Evolutionary conservation across 225 moss, liverwort and hornwort species (phyloP), one percentile per base, ranked within the genome.

Genomic region (Sphagnum contortum): DNA sequence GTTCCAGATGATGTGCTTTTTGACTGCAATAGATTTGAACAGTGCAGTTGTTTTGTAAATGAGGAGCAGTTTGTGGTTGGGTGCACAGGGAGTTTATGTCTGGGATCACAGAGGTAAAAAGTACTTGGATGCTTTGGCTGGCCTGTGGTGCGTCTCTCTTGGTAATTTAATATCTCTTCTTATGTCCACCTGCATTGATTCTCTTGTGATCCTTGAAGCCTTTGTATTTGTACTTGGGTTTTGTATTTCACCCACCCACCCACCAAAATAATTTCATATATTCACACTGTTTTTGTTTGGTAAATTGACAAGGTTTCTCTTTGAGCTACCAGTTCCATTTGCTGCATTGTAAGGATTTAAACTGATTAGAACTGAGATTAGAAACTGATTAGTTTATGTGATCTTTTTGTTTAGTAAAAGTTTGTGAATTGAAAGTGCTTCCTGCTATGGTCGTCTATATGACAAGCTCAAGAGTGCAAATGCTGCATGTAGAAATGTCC

Each of bases 71-170:
- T 56, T 48, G 45, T 52, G 57, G 11, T 29, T 50, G 54, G 65
- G 64, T 59, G 29, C 67, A 11, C 70, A 96, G 96, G 93, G 96
- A 71, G 83, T 93, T 57, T 81, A 93, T 48, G 83, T 98, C 0
- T 87, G 75, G 75, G 96, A 98, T 73, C 79, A 81, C 76, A 73
- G 81, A 44, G 96, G 90, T 62, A 91, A 84, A 3, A 92, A 93
- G 64, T 98, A 92, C 64, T 0, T 98, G 58, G 96, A 98, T 59
- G 85, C 83, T 45, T 91, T 98, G 64, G 92, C 96, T 66, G 96
- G 96, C 65, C 88, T 93, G 46, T 98, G 96, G 96, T 87, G 85
- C 77, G 86, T 88, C 68, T 87, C 96, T 64, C 66, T 98, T 68
- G 96, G 96, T 96, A 70, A 64, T 52, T 48, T 47, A 11, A 12